Evolutionary conservation across 768 basidiomycete species (phyloP).

Genomic region (Sporobolomyces pararoseus): DNA sequence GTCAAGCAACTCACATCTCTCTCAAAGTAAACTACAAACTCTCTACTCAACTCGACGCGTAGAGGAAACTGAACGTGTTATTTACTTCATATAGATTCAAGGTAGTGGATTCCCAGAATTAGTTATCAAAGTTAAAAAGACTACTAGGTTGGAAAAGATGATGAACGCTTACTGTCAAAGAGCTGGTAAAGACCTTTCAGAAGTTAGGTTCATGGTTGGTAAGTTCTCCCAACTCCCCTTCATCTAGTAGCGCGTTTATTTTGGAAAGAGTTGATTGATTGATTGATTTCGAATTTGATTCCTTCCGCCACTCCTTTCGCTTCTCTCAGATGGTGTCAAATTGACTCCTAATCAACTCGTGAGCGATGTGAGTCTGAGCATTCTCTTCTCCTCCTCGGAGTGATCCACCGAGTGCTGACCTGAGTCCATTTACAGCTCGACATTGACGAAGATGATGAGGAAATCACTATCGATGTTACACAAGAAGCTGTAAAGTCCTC

Average conservation of each 20-base stretch:
- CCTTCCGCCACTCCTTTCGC: background rate
- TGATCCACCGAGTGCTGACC: background rate
- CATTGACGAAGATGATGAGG: constrained; percentile 38
- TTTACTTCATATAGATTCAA: constrained; percentile 16
- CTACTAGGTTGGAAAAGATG: constrained; percentile 41
- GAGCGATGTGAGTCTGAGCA: background rate
- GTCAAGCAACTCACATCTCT: constrained; percentile 25
- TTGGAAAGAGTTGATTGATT: background rate
- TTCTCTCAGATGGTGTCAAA: constrained; percentile 20
- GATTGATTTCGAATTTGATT: background rate
- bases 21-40: constrained; percentile 33
- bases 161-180: constrained; percentile 43
- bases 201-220: constrained; percentile 42
- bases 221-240: background rate
- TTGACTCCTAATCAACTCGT: constrained; percentile 15
- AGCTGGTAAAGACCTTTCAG: constrained; percentile 31
- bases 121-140: constrained; percentile 43
- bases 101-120: constrained; percentile 42
- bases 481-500: constrained; percentile 37
- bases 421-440: constrained; percentile 29
- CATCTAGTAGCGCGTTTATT: background rate
- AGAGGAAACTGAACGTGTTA: background rate
- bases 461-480: constrained; percentile 36
- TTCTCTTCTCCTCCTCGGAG: background rate
- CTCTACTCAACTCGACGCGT: background rate